Base-by-base conservation (phyloP, 1,284 basidiomycete species). In the Anthracocystis setariae region DNA sequence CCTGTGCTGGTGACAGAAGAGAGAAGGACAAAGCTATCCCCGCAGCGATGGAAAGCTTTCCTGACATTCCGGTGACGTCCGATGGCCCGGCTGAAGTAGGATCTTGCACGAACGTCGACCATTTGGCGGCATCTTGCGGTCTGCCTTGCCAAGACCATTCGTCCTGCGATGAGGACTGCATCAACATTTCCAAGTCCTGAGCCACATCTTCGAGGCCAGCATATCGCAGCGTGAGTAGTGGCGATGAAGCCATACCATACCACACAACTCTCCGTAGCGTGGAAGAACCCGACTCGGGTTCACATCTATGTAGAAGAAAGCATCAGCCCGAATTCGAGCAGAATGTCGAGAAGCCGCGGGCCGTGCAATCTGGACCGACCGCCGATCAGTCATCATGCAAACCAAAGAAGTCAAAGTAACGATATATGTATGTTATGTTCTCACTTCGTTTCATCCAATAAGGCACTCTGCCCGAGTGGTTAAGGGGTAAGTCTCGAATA, bases 401-500 rank as follows among this genome's bases (percentile, higher is more conserved):
- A 12, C 7, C 9, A 46, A 12, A n/a, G 45, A 24, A 13, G 43
- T 39, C 15, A 27, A 49, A 3, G 21, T 38, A 8, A 15, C 2
- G 9, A 5, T 40, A 37, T 50, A 21, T 37, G 21, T 42, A 39
- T 25, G 21, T 29, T 20, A 35, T 32, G 17, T 32, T 24, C 18
- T 29, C 29, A 7, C 15, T 1, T 21, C 20, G 18, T 3, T 5
- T 15, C 29, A 1, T 21, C 4, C 32, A 23, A 12, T 13, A 21
- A 59, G 63, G 63, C 58, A 38, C 57, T 67, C 52, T 67, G 64
- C 54, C 64, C 64, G 64, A 67, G 64, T 61, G 64, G 64, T 67
- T 67, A 67, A 67, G 64, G 64, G 54, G 64, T 67, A 61, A 60
- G 64, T 61, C 64, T 67, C 64, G 64, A 67, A 61, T 57, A 8